Evolutionary conservation across 208 protist species (phyloP).

Genomic region (Leishmania gerbilli): DNA sequence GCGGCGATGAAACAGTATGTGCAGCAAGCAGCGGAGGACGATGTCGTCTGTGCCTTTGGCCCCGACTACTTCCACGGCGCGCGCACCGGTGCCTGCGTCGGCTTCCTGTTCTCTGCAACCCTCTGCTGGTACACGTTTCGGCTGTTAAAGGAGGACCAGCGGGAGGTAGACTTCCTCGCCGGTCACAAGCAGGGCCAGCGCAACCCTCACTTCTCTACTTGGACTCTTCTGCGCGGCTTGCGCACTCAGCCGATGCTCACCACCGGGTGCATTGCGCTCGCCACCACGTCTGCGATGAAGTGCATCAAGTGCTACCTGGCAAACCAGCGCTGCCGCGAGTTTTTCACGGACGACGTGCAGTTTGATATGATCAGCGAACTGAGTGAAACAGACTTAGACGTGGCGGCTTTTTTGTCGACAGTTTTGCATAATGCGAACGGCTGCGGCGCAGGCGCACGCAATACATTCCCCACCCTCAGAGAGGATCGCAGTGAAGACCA

Average conservation of each 20-base stretch:
- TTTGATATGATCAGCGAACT: slow-evolving; percentile 48
- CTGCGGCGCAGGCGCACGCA: not conserved
- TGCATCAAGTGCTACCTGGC: slow-evolving; percentile 67
- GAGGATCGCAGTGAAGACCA: not conserved
- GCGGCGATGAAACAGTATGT: slow-evolving; percentile 20
- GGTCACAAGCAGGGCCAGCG: slow-evolving; percentile 39
- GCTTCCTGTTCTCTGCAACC: slow-evolving; percentile 40
- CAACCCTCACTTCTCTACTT: slow-evolving; percentile 43
- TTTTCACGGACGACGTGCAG: slow-evolving; percentile 72
- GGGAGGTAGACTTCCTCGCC: slow-evolving; percentile 40
- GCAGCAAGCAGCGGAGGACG: slow-evolving; percentile 64
- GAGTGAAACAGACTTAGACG: slow-evolving; percentile 24
- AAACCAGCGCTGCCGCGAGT: slow-evolving; percentile 71
- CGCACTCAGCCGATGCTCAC: slow-evolving; percentile 78
- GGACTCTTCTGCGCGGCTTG: slow-evolving; percentile 62
- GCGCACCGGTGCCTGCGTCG: slow-evolving; percentile 45
- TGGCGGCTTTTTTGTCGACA: slow-evolving; percentile 7
- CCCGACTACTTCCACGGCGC: slow-evolving; percentile 78
- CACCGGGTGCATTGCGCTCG: slow-evolving; percentile 63
- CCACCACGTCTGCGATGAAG: slow-evolving; percentile 66
- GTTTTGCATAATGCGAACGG: not conserved
- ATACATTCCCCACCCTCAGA: not conserved
- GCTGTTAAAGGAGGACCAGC: slow-evolving; percentile 55
- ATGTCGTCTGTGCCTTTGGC: slow-evolving; percentile 76
- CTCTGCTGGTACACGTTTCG: slow-evolving; percentile 46